Evolutionary conservation across 371 early-diverging fungal genomes (phyloP).

Genomic region (Mucor mucedo): DNA sequence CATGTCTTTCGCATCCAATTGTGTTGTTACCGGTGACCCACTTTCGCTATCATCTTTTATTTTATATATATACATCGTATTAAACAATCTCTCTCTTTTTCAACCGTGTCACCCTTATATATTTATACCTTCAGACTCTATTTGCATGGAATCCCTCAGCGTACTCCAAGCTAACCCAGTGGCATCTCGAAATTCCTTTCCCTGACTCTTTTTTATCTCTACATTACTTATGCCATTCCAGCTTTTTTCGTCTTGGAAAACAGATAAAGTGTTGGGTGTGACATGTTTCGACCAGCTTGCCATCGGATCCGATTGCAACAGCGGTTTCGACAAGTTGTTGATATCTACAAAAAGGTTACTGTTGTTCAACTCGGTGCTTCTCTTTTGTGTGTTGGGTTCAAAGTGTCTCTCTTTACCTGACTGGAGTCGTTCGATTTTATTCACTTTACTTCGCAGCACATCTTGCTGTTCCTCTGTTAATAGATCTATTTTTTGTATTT

Average conservation of each 20-base stretch:
- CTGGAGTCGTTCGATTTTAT: conserved; percentile 47
- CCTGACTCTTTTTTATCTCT: conserved; percentile 17
- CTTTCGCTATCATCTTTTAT: conserved; percentile 23
- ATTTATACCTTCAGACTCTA: conserved; percentile 28
- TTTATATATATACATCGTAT: not conserved
- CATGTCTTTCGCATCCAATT: conserved; percentile 37
- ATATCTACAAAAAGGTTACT: conserved; percentile 33
- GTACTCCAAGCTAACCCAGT: conserved; percentile 23
- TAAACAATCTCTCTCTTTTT: not conserved
- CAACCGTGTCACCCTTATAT: not conserved
- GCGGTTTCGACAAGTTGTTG: conserved; percentile 37
- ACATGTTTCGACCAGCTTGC: conserved; percentile 47
- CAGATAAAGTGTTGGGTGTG: conserved; percentile 44
- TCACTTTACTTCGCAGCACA: conserved; percentile 40
- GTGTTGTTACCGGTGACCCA: conserved; percentile 35
- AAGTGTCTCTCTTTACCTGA: conserved; percentile 34
- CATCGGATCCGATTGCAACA: conserved; percentile 28
- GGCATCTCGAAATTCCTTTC: conserved; percentile 23
- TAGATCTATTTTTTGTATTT: conserved; percentile 27
- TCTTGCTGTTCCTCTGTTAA: conserved; percentile 53
- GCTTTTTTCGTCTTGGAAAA: conserved; percentile 49
- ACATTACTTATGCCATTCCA: conserved; percentile 34
- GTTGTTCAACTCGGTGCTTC: not conserved
- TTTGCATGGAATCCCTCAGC: conserved; percentile 19
- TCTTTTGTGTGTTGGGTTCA: not conserved